Percentiles rank a stretch among this genome's conserved stretches.
phyloP scores from a whole-genome alignment of 305 asterid species.

The Rubia balearica region DNA sequence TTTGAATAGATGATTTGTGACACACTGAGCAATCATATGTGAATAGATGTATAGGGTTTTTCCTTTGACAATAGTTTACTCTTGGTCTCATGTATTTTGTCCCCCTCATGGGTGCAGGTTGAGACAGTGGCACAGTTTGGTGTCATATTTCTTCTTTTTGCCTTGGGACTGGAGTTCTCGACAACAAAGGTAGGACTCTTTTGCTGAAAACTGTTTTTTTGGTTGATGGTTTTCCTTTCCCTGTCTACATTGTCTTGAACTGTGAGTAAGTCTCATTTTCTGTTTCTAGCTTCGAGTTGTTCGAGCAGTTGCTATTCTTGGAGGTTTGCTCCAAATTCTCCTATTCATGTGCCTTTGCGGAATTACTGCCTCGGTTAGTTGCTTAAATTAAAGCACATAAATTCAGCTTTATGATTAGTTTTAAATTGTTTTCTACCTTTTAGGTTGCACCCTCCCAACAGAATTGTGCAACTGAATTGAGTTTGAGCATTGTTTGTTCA shows the following conservation, averaged over 20 bases:
- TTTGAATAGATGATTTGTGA: not conserved
- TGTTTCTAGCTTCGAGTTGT: constrained; percentile 81
- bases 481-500: not conserved
- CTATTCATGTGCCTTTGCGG: constrained; percentile 94
- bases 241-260: constrained; percentile 3
- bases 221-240: constrained; percentile 9
- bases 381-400: constrained; percentile 8
- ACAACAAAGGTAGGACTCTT: constrained; percentile 60
- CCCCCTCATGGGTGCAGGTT: constrained; percentile 49
- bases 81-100: not conserved
- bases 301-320: constrained; percentile 97
- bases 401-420: constrained; percentile 1
- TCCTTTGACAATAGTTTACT: not conserved
- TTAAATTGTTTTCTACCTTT: constrained; percentile 3
- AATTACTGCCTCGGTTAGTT: constrained; percentile 73
- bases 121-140: constrained; percentile 99
- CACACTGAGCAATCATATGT: not conserved
- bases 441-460: not conserved
- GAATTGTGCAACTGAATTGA: not conserved
- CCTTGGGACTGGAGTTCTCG: constrained; percentile 96
- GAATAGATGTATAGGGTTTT: not conserved
- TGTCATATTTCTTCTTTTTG: constrained; percentile 95
- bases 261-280: constrained; percentile 18
- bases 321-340: constrained; percentile 88
- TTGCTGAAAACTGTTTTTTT: not conserved